Evolutionary conservation across 176 grass and related monocot genomes (phyloP).

Genomic region (Zoysia pacifica): DNA sequence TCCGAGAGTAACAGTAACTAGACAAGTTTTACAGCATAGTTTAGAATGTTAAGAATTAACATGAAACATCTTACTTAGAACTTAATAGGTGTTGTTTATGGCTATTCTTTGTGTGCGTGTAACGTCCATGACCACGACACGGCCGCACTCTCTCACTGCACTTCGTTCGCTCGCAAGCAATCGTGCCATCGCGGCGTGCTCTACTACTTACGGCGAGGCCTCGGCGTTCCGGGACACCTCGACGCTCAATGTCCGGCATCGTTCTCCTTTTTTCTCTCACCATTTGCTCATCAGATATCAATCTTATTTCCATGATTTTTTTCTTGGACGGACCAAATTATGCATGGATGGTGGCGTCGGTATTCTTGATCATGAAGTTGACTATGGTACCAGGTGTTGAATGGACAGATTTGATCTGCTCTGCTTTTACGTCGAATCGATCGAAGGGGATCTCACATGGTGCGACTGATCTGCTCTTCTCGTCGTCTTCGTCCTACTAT

Average conservation of each 20-base stretch:
- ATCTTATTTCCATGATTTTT: constrained; percentile 8
- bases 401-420: neutral
- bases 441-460: neutral
- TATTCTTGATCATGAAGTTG: neutral
- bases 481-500: too few relatives aligned
- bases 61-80: neutral
- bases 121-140: neutral
- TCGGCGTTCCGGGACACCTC: neutral
- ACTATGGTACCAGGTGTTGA: neutral
- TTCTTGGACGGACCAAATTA: neutral
- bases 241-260: constrained; percentile 8
- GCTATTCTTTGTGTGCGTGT: too few relatives aligned
- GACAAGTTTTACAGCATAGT: neutral
- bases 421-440: neutral
- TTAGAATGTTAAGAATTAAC: neutral
- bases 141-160: neutral
- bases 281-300: neutral
- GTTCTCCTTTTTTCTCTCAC: neutral
- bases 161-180: neutral
- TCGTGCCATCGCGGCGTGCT: neutral
- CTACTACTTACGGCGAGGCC: neutral
- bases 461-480: too few relatives aligned
- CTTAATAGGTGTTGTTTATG: too few relatives aligned
- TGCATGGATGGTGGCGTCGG: neutral
- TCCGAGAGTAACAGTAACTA: neutral